A percentile compares a stretch with the other conserved stretches of the same genome.
These are phyloP conservation scores for Austroboletus novae-zelandiae DNA, from an alignment of 1,284 basidiomycete genomes.

Conservation along the genomic window DNA sequence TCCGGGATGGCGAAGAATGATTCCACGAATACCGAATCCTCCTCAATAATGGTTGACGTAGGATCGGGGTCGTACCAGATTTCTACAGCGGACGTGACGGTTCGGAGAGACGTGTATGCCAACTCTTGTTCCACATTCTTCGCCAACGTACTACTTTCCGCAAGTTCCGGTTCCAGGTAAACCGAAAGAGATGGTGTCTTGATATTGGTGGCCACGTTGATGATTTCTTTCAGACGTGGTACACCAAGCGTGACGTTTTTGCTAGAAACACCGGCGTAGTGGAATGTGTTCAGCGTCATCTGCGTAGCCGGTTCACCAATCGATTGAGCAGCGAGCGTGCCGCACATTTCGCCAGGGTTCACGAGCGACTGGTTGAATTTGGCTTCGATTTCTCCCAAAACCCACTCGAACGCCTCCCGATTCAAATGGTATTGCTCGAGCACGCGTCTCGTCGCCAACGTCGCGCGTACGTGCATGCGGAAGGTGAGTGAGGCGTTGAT, in stretches of 20 bases:
- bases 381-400: constrained; percentile 92
- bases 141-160: constrained; percentile 58
- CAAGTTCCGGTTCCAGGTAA: constrained; percentile 77
- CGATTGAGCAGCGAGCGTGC: constrained; percentile 95
- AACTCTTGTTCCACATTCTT: constrained; percentile 92
- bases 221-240: constrained; percentile 96
- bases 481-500: constrained; percentile 90
- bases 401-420: constrained; percentile 95
- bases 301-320: constrained; percentile 99
- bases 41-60: constrained; percentile 90
- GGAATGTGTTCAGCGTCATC: constrained; percentile 98
- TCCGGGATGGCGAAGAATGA: constrained; percentile 99
- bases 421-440: constrained; percentile 86
- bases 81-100: constrained; percentile 93
- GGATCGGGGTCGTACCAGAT: constrained; percentile 99
- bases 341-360: constrained; percentile 98
- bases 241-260: constrained; percentile 99
- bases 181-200: constrained; percentile 96
- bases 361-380: constrained; percentile 92
- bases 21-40: constrained; percentile 95
- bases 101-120: constrained; percentile 92
- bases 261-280: constrained; percentile 97
- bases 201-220: constrained; percentile 98
- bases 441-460: constrained; percentile 80
- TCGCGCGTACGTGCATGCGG: constrained; percentile 89